Percentiles rank a stretch among this genome's conserved stretches.
phyloP scores from a whole-genome alignment of 306 rosid genomes.

The Vigna mungo region DNA sequence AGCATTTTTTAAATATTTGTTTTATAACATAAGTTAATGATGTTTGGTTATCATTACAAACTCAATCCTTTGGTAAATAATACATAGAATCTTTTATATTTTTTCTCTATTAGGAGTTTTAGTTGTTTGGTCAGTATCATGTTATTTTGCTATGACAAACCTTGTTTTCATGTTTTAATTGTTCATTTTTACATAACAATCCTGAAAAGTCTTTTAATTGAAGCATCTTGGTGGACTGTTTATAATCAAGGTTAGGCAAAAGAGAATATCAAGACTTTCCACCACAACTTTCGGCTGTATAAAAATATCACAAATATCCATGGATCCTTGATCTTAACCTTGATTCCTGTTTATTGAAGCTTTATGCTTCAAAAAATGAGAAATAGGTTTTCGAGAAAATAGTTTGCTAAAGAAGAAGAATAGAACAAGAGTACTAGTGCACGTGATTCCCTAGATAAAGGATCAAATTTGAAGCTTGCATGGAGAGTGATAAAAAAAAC shows the following conservation, averaged over 20 bases:
- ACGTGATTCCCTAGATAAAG: constrained; percentile 21
- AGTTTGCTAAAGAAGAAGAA: constrained; percentile 15
- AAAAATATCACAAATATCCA: constrained; percentile 15
- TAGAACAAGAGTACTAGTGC: constrained; percentile 19
- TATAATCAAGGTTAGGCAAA: neutral
- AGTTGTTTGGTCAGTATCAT: no score
- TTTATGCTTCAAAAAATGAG: constrained; percentile 13
- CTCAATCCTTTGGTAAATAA: no score
- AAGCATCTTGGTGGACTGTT: no score
- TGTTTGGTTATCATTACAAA: no score
- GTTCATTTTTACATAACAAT: no score
- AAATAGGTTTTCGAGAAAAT: constrained; percentile 16
- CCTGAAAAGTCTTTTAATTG: no score
- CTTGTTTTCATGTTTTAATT: no score
- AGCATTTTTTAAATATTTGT: no score
- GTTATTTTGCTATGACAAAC: no score
- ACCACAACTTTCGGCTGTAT: constrained; percentile 1
- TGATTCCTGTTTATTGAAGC: neutral
- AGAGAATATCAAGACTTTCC: neutral
- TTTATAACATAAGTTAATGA: no score
- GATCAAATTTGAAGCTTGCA: constrained; percentile 34
- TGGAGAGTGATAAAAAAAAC: neutral
- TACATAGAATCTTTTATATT: no score
- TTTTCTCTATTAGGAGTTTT: no score
- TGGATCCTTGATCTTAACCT: constrained; percentile 10